Evolutionary conservation across 2,329 filamentous ascomycete genomes (phyloP).

Genomic region (Aspergillus pseudoterreus): DNA sequence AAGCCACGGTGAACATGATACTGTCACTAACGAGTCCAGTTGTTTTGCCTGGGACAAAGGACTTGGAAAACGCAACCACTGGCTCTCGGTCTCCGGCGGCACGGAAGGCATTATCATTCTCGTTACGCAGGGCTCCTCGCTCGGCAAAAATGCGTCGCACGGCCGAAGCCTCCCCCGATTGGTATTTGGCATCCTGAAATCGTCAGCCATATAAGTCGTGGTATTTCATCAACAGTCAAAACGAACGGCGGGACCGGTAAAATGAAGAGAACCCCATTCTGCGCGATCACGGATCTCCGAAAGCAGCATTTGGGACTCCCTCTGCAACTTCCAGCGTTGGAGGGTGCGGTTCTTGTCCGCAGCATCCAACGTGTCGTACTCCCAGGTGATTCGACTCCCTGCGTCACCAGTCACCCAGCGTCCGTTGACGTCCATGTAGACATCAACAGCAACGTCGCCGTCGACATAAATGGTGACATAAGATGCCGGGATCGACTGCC

Average conservation of each 20-base stretch:
- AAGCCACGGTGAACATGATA: slow-evolving; percentile 70
- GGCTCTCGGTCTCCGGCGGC: slow-evolving; percentile 73
- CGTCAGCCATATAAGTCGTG: background rate
- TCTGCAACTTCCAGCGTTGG: slow-evolving; percentile 42
- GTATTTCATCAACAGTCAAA: background rate
- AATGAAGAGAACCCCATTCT: slow-evolving; percentile 80
- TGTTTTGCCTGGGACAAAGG: slow-evolving; percentile 52
- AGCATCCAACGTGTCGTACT: slow-evolving; percentile 48
- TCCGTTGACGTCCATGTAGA: slow-evolving; percentile 66
- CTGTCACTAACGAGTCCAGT: slow-evolving; percentile 44
- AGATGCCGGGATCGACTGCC: slow-evolving; percentile 77
- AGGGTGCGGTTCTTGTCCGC: slow-evolving; percentile 37
- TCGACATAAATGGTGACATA: slow-evolving; percentile 70
- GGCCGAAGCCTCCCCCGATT: slow-evolving; percentile 64
- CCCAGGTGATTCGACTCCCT: slow-evolving; percentile 68
- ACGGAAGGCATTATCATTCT: slow-evolving; percentile 64
- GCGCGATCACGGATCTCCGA: slow-evolving; percentile 70
- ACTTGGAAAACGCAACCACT: slow-evolving; percentile 73
- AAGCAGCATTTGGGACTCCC: slow-evolving; percentile 60
- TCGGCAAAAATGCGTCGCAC: slow-evolving; percentile 68
- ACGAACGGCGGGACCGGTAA: slow-evolving; percentile 62
- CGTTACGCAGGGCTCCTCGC: slow-evolving; percentile 63
- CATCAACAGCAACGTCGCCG: slow-evolving; percentile 60
- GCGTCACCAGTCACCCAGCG: slow-evolving; percentile 79
- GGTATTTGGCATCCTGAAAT: slow-evolving; percentile 57